Base-by-base conservation (phyloP, 352 stramenopile species). In the Pilasporangium apinafurcum region DNA sequence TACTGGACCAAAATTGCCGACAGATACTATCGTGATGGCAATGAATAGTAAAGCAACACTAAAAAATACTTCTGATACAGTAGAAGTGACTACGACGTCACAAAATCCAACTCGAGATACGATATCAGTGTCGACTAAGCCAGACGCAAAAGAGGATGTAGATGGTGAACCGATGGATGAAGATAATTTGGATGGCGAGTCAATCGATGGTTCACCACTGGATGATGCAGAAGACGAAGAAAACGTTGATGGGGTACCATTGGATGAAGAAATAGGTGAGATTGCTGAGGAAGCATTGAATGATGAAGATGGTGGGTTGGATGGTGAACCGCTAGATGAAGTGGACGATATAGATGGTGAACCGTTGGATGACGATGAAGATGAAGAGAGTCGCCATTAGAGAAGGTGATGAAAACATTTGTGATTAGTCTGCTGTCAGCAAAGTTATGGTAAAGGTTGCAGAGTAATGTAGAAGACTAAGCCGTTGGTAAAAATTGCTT, bases 211-310 rank as follows among this genome's bases (percentile, higher is more conserved):
- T 8, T 39, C 34, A 10, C 18, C 32, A 17, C 24, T 56, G n/a
- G 16, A 17, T 10, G 40, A 51, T n/a, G 26, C n/a, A 16, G 18
- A 25, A 3, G 29, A 12, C 4, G 51, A 62, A 3, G 51, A 64
- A 2, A 49, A 62, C n/a, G n/a, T 82, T n/a, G 64, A 80, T 55
- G 68, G 63, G 22, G 65, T 71, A 31, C 58, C 62, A 20, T 31
- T 74, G 12, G 59, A 75, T 12, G 55, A 45, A 13, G 43, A n/a
- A n/a, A n/a, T n/a, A n/a, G n/a, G n/a, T n/a, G n/a, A n/a, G n/a
- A n/a, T n/a, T n/a, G n/a, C n/a, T n/a, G n/a, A n/a, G n/a, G n/a
- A n/a, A n/a, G n/a, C n/a, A n/a, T n/a, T n/a, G n/a, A n/a, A 68
- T n/a, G 55, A 60, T 5, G 44, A 46, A 9, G 52, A 61, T 13